Conservation (phyloP, 306 rosid genomes). For the Abrus pulchellus region DNA sequence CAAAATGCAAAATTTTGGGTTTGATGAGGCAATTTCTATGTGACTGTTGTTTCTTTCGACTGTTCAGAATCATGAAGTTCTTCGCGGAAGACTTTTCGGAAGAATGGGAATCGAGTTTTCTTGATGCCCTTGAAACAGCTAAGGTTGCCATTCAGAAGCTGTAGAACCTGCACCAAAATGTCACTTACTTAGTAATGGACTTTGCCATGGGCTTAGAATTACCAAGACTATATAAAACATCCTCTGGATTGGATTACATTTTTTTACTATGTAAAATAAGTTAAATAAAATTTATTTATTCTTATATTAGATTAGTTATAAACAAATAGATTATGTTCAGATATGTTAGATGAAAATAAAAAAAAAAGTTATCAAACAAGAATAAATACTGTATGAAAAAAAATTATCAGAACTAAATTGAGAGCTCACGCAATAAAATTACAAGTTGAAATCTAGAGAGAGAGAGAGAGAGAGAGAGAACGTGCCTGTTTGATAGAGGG, state of each 20-base stretch:
- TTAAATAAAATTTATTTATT: no score
- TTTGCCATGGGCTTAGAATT: background rate
- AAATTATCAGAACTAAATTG: no score
- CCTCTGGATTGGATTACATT: background rate
- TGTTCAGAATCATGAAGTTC: constrained; percentile 63
- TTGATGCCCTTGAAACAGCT: constrained; percentile 75
- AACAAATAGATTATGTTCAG: no score
- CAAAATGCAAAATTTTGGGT: constrained; percentile 38
- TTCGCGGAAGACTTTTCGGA: constrained; percentile 67
- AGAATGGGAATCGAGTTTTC: constrained; percentile 65
- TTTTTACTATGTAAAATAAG: background rate
- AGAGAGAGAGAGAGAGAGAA: background rate
- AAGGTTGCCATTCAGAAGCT: constrained; percentile 79
- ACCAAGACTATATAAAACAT: background rate
- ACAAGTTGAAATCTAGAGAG: background rate
- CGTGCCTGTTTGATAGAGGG: constrained; percentile 83
- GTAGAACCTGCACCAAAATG: constrained; percentile 69
- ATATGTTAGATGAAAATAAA: no score
- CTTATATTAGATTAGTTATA: no score
- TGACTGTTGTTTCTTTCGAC: constrained; percentile 2
- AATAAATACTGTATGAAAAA: no score
- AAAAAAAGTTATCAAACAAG: no score
- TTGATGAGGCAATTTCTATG: constrained; percentile 39
- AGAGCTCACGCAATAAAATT: no score
- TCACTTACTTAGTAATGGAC: constrained; percentile 32